phyloP scores from a whole-genome alignment of 352 stramenopile species.

The Pythium phragmitis region DNA sequence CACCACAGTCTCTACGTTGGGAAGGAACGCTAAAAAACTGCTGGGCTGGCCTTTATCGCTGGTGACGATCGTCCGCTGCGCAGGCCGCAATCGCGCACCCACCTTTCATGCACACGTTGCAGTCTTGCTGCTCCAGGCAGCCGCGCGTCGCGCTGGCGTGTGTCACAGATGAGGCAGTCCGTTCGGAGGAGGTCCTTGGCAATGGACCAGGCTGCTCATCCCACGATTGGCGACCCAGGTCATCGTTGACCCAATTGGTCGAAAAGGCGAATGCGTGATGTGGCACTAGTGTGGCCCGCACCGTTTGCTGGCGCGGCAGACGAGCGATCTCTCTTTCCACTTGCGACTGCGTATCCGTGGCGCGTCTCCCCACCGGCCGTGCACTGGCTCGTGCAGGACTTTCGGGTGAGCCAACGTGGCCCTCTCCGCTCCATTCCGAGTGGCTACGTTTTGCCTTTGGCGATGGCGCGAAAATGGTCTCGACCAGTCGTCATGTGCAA shows the following conservation, averaged over 20 bases:
- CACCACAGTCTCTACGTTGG: background rate
- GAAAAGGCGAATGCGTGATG: background rate
- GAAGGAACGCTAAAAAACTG: background rate
- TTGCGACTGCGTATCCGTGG: conserved; percentile 21
- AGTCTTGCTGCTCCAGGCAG: conserved; percentile 9
- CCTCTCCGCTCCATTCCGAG: background rate
- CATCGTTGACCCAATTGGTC: background rate
- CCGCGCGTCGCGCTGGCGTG: conserved; percentile 18
- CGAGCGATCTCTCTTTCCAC: conserved; percentile 14
- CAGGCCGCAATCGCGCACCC: background rate
- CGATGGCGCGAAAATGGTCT: conserved; percentile 4
- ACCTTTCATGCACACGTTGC: conserved; percentile 10
- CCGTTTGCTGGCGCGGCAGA: conserved; percentile 17
- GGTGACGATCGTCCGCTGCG: background rate
- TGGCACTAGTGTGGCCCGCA: background rate
- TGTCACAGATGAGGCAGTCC: conserved; percentile 28
- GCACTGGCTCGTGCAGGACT: conserved; percentile 15
- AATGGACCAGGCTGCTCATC: background rate
- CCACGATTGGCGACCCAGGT: background rate
- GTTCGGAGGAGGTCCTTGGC: background rate
- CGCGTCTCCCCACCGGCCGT: conserved; percentile 7
- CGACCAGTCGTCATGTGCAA: no score
- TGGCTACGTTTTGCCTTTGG: conserved; percentile 2
- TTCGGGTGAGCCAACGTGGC: no score
- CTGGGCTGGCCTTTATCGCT: background rate